Evolutionary conservation across 306 rosid species (phyloP).

Genomic region (Vigna hirtella): DNA sequence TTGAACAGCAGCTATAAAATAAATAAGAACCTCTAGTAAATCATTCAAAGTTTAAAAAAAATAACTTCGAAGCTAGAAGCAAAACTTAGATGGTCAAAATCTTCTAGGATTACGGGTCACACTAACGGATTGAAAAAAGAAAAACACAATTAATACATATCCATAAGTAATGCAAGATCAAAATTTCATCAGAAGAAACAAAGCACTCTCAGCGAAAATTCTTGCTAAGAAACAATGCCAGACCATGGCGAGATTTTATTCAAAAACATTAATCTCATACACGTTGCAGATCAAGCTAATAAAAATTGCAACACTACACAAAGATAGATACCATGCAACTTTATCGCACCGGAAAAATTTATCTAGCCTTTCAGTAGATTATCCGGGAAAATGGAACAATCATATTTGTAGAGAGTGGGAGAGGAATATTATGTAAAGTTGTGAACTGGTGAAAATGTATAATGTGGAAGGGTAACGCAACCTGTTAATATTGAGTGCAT

Average conservation of each 20-base stretch:
- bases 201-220: background rate
- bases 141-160: background rate
- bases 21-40: background rate
- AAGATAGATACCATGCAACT: no score
- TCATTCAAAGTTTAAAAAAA: conserved; percentile 28
- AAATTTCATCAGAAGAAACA: conserved; percentile 20
- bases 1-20: conserved; percentile 8
- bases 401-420: background rate
- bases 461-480: conserved; percentile 41
- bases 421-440: conserved; percentile 1
- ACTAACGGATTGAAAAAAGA: background rate
- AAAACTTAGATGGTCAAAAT: conserved; percentile 16
- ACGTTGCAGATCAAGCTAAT: conserved; percentile 15
- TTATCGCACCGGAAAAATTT: background rate
- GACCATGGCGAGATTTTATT: conserved; percentile 18
- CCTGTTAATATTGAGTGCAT: conserved; percentile 94
- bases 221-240: conserved; percentile 7
- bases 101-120: conserved; percentile 25
- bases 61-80: background rate
- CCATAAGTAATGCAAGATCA: conserved; percentile 35
- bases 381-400: no score
- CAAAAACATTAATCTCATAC: conserved; percentile 6
- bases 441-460: background rate
- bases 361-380: no score
- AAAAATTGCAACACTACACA: background rate